Percentiles rank a stretch among this genome's conserved stretches.
Evolutionary conservation across 495 filamentous ascomycete species (phyloP).

Genomic region (Evernia prunastri): DNA sequence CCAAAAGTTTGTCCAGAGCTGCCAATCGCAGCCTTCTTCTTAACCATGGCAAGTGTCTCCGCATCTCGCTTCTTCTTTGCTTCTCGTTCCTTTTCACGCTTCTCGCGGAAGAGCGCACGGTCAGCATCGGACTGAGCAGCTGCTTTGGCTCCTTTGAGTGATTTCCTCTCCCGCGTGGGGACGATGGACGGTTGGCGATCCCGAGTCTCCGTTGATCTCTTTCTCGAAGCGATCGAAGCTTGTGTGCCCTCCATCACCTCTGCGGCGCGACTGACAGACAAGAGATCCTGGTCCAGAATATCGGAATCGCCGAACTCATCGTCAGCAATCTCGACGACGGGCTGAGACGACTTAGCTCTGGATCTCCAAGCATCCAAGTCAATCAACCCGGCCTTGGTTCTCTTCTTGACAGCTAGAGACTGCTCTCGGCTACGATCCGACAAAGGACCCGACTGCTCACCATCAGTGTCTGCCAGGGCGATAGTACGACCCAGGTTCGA

Average conservation of each 20-base stretch:
- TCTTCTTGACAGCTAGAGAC: slow-evolving; percentile 30
- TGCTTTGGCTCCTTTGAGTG: slow-evolving; percentile 36
- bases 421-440: slow-evolving; percentile 14
- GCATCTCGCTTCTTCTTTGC: slow-evolving; percentile 66
- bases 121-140: slow-evolving; percentile 36
- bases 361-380: slow-evolving; percentile 52
- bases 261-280: slow-evolving; percentile 43
- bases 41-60: slow-evolving; percentile 58
- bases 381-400: slow-evolving; percentile 60
- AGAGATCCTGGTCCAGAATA: slow-evolving; percentile 38
- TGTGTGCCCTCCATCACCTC: slow-evolving; percentile 43
- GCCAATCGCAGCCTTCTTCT: slow-evolving; percentile 46
- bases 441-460: slow-evolving; percentile 21
- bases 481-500: slow-evolving; percentile 59
- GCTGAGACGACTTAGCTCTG: slow-evolving; percentile 23
- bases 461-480: slow-evolving; percentile 33
- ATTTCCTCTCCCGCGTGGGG: slow-evolving; percentile 24
- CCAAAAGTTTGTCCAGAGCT: slow-evolving; percentile 55
- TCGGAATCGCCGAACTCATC: slow-evolving; percentile 42
- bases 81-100: slow-evolving; percentile 63
- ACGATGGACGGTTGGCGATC: slow-evolving; percentile 29
- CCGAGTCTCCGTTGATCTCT: slow-evolving; percentile 35
- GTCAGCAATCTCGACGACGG: slow-evolving; percentile 35
- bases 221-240: slow-evolving; percentile 33
- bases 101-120: slow-evolving; percentile 55